Base-by-base conservation (phyloP, 2,329 filamentous ascomycete species). In the Penicillium rolfsii region DNA sequence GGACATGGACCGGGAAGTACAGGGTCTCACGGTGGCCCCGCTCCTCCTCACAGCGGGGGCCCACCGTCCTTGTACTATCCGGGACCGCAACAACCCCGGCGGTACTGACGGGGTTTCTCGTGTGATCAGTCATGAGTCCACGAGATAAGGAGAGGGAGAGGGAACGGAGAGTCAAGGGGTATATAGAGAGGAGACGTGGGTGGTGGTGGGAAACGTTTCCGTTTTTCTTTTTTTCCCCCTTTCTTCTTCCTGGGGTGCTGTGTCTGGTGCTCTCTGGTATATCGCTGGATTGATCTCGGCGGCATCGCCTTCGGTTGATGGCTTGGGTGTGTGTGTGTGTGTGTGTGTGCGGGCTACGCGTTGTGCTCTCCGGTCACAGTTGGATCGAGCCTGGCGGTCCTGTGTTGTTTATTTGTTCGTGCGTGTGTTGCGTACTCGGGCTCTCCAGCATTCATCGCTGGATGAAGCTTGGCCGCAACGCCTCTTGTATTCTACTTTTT, bases 1-100 rank as follows among this genome's bases (percentile, higher is more conserved):
- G 50, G 52, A 33, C 55, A 24, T 24, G 38, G 38, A 33, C 49
- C 30, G 30, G 49, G 30, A 52, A 38, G 30, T 52, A n/a, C 49
- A 36, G 30, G 30, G 14, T 45, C 57, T 35, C 46, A 50, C 46
- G 46, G 46, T 33, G 28, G 28, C n/a, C 46, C 26, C n/a, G 33
- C 24, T 40, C 50, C 50, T 12, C 50, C 30, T 33, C 30, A 33
- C 4, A 4, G 33, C 26, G 52, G 52, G 24, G 33, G 36, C 9
- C 50, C 50, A 40, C 50, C 45, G 45, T 19, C 45, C 26, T 12
- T 50, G 46, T 50, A 50, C 30, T 50, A 11, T 50, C 46, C 30
- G 30, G 30, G 30, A 33, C 46, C 46, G 46, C 46, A 26, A n/a
- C 45, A 26, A n/a, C 43, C 43, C 6, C 45, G 46, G 46, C 46